Base-by-base conservation (phyloP, 306 rosid genomes). In the Pyrus bretschneideri region DNA sequence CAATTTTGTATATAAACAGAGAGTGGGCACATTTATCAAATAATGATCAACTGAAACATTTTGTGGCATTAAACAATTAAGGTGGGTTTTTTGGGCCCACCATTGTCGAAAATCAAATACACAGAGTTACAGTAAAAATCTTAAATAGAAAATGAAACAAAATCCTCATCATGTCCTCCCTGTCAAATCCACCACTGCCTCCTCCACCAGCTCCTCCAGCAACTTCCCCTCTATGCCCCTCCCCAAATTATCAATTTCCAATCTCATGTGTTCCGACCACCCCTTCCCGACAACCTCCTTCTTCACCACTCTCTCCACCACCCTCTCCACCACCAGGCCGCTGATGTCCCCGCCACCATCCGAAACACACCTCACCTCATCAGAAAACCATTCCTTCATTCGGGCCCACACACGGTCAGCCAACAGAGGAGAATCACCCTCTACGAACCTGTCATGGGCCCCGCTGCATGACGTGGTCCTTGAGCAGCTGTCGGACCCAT, bases 131-230 rank as follows among this genome's bases (percentile, higher is more conserved):
- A 67, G 75, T 82, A 82, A 57, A 49, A 74, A 52, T 52, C 59
- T 69, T 7, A 67, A n/a, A 71, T 22, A 18, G 67, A 45, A 55
- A 7, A 45, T 18, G 21, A 71, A 54, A 25, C 55, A 31, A n/a
- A 59, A 69, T 12, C 52, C 81, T 73, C 55, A 58, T n/a, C 54
- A 67, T 54, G 23, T 63, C 85, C 86, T 78, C 67, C 78, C 85
- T 67, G 89, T 88, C 76, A 88, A 87, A 81, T 89, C 96, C 52
- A 88, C 72, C 80, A 91, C 89, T 65, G 81, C 84, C 78, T 89
- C 90, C 57, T 89, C 93, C 81, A 96, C 88, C 42, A 96, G 88
- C 84, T 89, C 93, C 84, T 91, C 82, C 68, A 96, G 85, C 86
- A 96, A 78, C 58, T 81, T 82, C 49, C 78, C 81, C 44, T 88